Conservation (phyloP, 2,329 filamentous ascomycete species). For the Bipolaris oryzae region DNA sequence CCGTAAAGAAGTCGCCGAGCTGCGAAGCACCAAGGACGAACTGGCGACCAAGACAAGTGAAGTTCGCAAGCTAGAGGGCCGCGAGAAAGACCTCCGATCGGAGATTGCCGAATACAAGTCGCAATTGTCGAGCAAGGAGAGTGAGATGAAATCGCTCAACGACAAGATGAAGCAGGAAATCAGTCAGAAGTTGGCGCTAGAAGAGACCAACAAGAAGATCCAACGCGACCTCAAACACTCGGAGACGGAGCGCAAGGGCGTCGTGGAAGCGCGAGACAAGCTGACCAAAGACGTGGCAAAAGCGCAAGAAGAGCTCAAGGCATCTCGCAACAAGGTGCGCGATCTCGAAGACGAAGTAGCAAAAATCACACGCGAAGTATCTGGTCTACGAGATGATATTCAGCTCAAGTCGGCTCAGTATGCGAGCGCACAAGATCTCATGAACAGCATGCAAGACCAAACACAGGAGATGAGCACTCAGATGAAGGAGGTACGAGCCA, state of each 20-base stretch:
- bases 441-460: constrained; percentile 93
- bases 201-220: constrained; percentile 76
- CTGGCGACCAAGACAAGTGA: constrained; percentile 67
- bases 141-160: constrained; percentile 76
- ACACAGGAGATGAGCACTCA: constrained; percentile 85
- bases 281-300: constrained; percentile 71
- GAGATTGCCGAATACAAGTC: constrained; percentile 75
- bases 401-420: constrained; percentile 87
- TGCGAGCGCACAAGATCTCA: constrained; percentile 79
- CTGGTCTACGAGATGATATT: constrained; percentile 75
- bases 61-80: constrained; percentile 76
- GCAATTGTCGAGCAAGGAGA: constrained; percentile 73
- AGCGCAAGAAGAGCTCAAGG: constrained; percentile 72
- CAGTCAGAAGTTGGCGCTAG: constrained; percentile 71
- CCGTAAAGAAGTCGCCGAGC: constrained; percentile 73
- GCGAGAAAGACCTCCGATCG: constrained; percentile 78
- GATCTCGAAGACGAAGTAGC: constrained; percentile 76
- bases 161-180: constrained; percentile 80
- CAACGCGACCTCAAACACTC: constrained; percentile 78
- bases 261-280: constrained; percentile 75
- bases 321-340: constrained; percentile 63
- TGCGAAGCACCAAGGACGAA: constrained; percentile 78
- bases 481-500: constrained; percentile 84
- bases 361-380: constrained; percentile 71
- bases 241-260: constrained; percentile 80